Conservation (phyloP, 805 yeast genomes). For the Kockiozyma suomiensis region DNA sequence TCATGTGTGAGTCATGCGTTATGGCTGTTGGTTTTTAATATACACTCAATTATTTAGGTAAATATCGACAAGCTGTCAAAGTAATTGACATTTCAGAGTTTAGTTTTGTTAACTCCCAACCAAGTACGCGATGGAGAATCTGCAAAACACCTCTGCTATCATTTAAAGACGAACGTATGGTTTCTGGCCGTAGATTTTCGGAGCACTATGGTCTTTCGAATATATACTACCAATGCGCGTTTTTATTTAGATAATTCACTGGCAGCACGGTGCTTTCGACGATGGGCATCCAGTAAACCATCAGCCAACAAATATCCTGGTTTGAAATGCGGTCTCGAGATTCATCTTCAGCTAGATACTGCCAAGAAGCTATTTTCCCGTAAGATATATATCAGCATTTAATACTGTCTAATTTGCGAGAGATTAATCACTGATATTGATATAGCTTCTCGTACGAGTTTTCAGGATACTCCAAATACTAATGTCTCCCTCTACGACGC, state of each 20-base stretch:
- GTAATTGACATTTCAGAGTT: too few species aligned
- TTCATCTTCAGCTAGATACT: constrained; percentile 87
- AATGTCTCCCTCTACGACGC: constrained; percentile 77
- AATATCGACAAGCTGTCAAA: too few species aligned
- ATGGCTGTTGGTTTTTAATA: too few species aligned
- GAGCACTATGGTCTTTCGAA: not conserved
- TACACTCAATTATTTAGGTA: too few species aligned
- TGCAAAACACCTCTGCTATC: too few species aligned
- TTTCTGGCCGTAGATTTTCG: too few species aligned
- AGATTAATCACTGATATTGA: constrained; percentile 43
- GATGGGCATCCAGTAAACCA: constrained; percentile 5
- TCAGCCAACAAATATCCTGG: constrained; percentile 7
- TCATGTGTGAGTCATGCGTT: too few species aligned
- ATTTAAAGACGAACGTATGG: too few species aligned
- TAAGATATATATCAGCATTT: constrained; percentile 13
- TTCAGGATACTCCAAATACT: constrained; percentile 62
- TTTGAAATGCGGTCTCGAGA: constrained; percentile 85
- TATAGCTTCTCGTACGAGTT: constrained; percentile 43
- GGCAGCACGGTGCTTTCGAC: not conserved
- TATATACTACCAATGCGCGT: not conserved
- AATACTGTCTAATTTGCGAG: not conserved
- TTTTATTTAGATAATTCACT: not conserved
- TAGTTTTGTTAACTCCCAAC: too few species aligned
- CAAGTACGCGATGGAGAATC: too few species aligned
- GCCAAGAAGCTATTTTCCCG: constrained; percentile 72